Conservation (phyloP, 345 rosid genomes). For the Noccaea caerulescens region DNA sequence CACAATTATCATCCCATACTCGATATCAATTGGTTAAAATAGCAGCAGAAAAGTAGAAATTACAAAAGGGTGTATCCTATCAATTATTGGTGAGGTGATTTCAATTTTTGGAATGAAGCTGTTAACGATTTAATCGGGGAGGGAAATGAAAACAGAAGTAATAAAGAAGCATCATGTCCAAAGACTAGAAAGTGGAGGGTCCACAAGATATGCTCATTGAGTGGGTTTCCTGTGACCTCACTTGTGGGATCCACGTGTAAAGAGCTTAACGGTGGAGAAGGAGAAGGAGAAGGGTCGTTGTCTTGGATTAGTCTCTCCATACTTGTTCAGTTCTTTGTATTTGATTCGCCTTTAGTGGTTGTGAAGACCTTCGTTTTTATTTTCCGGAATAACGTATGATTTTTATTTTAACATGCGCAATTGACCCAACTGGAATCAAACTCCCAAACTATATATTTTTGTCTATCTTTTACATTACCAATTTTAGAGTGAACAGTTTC, state of each 20-base stretch:
- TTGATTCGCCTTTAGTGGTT: slow-evolving; percentile 40
- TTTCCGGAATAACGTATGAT: background rate
- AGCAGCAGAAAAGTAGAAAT: slow-evolving; percentile 7
- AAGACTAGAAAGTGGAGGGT: slow-evolving; percentile 5
- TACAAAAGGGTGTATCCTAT: slow-evolving; percentile 3
- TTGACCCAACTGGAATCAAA: background rate
- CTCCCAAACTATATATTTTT: background rate
- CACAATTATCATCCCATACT: slow-evolving; percentile 1
- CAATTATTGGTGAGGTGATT: slow-evolving; percentile 30
- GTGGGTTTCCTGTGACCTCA: slow-evolving; percentile 30
- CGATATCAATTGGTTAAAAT: slow-evolving; percentile 32
- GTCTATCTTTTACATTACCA: too few relatives aligned
- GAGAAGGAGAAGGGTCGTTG: slow-evolving; percentile 35
- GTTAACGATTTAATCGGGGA: slow-evolving; percentile 1
- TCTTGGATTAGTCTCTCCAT: slow-evolving; percentile 20
- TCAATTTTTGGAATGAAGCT: slow-evolving; percentile 16
- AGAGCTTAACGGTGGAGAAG: slow-evolving; percentile 45
- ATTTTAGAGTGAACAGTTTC: too few relatives aligned
- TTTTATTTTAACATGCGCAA: background rate
- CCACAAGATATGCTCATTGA: background rate
- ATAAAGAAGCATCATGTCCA: slow-evolving; percentile 14
- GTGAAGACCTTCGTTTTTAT: background rate
- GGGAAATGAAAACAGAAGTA: background rate
- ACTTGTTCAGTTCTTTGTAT: slow-evolving; percentile 5
- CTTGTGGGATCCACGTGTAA: slow-evolving; percentile 3